Percentiles rank a stretch among this genome's conserved stretches.
phyloP scores from a whole-genome alignment of 768 basidiomycete species.

The Phanerodontia chrysosporium region DNA sequence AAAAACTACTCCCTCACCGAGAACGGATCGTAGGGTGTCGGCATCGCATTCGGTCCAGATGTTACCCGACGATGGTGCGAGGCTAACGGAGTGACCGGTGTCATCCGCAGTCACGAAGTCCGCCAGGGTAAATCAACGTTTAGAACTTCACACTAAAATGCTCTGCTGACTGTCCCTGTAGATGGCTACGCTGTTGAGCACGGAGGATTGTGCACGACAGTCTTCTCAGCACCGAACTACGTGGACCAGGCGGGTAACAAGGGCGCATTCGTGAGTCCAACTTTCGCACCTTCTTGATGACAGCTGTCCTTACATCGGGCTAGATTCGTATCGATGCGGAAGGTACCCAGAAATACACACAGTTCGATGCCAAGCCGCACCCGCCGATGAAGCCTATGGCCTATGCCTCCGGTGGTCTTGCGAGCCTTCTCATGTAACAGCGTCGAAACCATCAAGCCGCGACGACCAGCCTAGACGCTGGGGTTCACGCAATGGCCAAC shows the following conservation, averaged over 20 bases:
- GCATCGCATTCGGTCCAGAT: conserved; percentile 93
- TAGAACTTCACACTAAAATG: not conserved
- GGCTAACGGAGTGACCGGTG: conserved; percentile 78
- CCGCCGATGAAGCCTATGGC: conserved; percentile 94
- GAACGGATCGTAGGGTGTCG: conserved; percentile 68
- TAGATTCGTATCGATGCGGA: conserved; percentile 80
- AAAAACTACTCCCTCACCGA: not conserved
- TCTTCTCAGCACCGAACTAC: conserved; percentile 94
- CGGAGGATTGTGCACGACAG: conserved; percentile 90
- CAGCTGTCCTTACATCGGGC: not conserved
- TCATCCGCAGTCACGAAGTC: conserved; percentile 96
- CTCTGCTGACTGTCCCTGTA: conserved; percentile 24
- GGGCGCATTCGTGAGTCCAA: conserved; percentile 75
- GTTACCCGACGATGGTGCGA: conserved; percentile 88
- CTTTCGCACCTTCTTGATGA: not conserved
- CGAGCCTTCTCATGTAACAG: conserved; percentile 64
- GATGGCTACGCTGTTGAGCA: conserved; percentile 96
- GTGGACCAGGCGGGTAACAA: conserved; percentile 90
- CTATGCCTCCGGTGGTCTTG: conserved; percentile 65
- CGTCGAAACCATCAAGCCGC: too few species aligned
- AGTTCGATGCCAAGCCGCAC: conserved; percentile 85
- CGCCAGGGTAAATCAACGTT: conserved; percentile 72
- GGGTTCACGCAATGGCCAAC: too few species aligned
- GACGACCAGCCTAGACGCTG: too few species aligned
- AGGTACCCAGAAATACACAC: conserved; percentile 69